Conservation (phyloP, 2,329 filamentous ascomycete species). For the Cytospora paraplurivora region DNA sequence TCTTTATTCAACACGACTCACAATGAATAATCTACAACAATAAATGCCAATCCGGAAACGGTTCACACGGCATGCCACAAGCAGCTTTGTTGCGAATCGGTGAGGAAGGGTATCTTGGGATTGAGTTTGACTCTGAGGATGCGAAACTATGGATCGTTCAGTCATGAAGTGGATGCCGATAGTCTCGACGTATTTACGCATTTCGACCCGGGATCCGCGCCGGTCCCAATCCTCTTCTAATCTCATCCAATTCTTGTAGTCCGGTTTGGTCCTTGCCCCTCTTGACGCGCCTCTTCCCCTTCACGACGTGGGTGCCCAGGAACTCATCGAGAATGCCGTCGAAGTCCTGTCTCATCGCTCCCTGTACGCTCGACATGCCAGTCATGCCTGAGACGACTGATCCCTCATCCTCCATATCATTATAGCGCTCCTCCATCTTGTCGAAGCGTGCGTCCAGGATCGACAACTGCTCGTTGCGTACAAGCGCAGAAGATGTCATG, state of each 20-base stretch:
- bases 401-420: slow-evolving; percentile 50
- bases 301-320: slow-evolving; percentile 70
- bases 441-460: slow-evolving; percentile 91
- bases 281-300: slow-evolving; percentile 74
- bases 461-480: slow-evolving; percentile 83
- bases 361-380: slow-evolving; percentile 66
- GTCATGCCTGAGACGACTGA: slow-evolving; percentile 62
- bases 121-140: neutral
- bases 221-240: slow-evolving; percentile 77
- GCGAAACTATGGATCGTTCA: slow-evolving; percentile 16
- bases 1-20: neutral
- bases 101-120: slow-evolving; percentile 23
- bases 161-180: slow-evolving; percentile 8
- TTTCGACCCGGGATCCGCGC: slow-evolving; percentile 56
- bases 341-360: slow-evolving; percentile 75
- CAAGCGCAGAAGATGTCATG: slow-evolving; percentile 97
- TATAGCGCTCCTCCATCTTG: slow-evolving; percentile 79
- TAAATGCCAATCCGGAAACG: slow-evolving; percentile 5
- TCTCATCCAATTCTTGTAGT: slow-evolving; percentile 87
- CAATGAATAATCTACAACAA: neutral
- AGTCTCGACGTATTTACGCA: slow-evolving; percentile 6
- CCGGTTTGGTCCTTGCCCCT: slow-evolving; percentile 81
- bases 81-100: neutral
- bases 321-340: slow-evolving; percentile 93
- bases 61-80: neutral